Conservation (phyloP, 208 protist species). For the Naegleria gruberi region DNA sequence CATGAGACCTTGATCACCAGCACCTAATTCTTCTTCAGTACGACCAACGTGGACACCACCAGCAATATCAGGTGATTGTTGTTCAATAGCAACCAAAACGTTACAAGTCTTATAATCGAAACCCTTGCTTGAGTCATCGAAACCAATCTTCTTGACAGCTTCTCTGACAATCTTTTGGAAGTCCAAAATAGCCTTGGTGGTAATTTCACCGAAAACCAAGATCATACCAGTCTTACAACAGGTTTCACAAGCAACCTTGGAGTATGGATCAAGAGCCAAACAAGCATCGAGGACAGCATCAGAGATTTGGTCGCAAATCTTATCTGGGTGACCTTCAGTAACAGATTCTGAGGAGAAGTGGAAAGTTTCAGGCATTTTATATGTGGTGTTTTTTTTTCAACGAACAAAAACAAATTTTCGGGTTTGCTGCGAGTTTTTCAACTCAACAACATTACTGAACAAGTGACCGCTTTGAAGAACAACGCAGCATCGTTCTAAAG, state of each 20-base stretch:
- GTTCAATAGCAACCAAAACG: constrained; percentile 89
- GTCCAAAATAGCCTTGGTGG: constrained; percentile 91
- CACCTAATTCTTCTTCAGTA: constrained; percentile 87
- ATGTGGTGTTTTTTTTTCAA: too few relatives aligned
- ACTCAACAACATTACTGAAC: too few relatives aligned
- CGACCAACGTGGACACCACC: constrained; percentile 88
- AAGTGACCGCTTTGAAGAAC: too few relatives aligned
- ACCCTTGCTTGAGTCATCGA: constrained; percentile 80
- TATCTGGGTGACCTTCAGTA: constrained; percentile 98
- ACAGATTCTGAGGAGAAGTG: constrained; percentile 99
- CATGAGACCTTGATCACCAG: constrained; percentile 99
- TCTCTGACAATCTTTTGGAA: constrained; percentile 94
- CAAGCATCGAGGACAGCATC: constrained; percentile 98
- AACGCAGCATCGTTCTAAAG: too few relatives aligned
- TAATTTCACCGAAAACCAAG: constrained; percentile 99
- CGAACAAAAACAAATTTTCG: too few relatives aligned
- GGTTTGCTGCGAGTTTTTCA: too few relatives aligned
- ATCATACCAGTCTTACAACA: constrained; percentile 96
- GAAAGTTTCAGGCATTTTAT: constrained; percentile 44
- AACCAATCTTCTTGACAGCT: constrained; percentile 94
- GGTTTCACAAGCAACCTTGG: constrained; percentile 97
- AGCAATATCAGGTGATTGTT: constrained; percentile 98
- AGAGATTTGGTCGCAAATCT: constrained; percentile 99
- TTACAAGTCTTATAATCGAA: constrained; percentile 98
- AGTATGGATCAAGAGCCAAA: constrained; percentile 87